Conservation (phyloP, 257 asterid species). For the Petunia axillaris region DNA sequence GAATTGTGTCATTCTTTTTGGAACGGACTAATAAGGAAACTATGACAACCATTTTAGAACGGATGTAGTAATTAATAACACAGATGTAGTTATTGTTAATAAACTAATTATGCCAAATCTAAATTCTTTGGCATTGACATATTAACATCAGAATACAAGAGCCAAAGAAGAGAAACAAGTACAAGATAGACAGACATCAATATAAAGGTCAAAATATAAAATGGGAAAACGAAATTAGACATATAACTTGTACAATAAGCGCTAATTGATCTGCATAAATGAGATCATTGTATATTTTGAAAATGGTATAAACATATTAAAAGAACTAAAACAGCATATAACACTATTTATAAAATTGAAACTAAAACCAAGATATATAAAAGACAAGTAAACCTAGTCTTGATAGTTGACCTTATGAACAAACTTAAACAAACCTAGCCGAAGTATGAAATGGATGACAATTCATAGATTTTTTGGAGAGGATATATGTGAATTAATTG, state of each 20-base stretch:
- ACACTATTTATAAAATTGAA: neutral
- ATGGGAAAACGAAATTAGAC: neutral
- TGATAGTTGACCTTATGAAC: neutral
- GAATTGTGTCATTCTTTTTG: no score
- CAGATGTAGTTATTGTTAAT: no score
- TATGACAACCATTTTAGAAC: no score
- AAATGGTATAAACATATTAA: neutral
- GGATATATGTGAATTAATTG: constrained; percentile 23
- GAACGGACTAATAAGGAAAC: no score
- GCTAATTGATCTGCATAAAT: neutral
- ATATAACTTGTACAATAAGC: neutral
- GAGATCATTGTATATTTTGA: neutral
- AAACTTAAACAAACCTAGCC: neutral
- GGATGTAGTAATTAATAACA: no score
- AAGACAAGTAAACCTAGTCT: neutral
- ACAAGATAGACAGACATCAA: neutral
- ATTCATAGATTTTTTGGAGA: neutral
- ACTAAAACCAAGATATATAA: neutral
- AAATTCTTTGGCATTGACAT: no score
- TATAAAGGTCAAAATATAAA: neutral
- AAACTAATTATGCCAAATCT: no score
- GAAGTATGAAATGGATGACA: neutral
- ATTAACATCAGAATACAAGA: no score
- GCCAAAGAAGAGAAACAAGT: no score
- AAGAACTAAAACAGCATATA: neutral